Evolutionary conservation across 1,139 yeast species (phyloP), one percentile per base, ranked within the genome.

Genomic region (Saccharomycopsis hybrid): DNA sequence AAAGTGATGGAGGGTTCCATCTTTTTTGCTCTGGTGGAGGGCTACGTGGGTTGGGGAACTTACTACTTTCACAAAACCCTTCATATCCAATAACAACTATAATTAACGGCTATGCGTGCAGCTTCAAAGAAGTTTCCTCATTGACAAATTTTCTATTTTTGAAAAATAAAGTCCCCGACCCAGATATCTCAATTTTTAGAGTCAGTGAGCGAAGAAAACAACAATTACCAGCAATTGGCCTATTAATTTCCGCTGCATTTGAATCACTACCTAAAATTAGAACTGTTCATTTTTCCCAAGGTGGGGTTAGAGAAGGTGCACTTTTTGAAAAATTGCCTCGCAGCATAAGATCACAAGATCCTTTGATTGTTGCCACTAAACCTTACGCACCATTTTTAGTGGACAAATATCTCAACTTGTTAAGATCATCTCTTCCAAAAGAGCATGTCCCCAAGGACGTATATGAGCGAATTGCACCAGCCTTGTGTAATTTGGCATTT

Each of bases 271-370:
- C 86, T n/a, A 68, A 66, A 38, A 69, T 80, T 41, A 76, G 77
- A 55, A 75, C 81, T 2, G 73, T 82, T 30, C 76, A 80, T 56
- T 82, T 82, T 60, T 74, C 81, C 52, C 86, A 82, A 60, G 87
- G 86, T 54, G 86, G 86, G 52, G 81, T 82, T 25, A 71, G 88
- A 56, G 88, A 82, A 65, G 88, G 88, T 52, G 79, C 80, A 1
- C 59, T 82, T 39, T 82, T 77, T 60, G 77, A 82, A 9, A 73
- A 74, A 58, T 66, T 82, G 37, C 78, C 85, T 18, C 66, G 71
- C 25, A 71, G 70, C 37, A 70, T 80, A 36, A 72, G 82, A 50
- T 64, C 73, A 4, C 81, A 80, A 59, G 88, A 82, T 57, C 89
- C 89, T 4, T 60, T 82, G 13, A 59, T 77, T 28, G 76, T 82